Conservation (phyloP, 2,329 filamentous ascomycete genomes). For the Biscogniauxia mediterranea region DNA sequence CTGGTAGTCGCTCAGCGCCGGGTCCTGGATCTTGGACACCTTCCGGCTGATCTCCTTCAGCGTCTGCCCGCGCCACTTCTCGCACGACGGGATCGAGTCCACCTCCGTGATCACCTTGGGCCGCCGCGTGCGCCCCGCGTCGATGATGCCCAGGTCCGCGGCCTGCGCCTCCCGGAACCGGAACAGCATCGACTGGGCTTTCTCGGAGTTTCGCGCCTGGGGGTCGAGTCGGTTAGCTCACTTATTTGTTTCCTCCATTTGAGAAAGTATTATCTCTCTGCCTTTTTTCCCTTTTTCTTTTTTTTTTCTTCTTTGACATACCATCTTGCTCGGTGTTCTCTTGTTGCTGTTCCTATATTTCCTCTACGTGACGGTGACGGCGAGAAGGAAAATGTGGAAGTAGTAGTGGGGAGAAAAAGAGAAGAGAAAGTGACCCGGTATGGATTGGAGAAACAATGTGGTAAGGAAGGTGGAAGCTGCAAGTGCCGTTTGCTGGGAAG, state of each 20-base stretch:
- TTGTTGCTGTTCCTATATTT: not conserved
- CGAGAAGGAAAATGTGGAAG: too few relatives aligned
- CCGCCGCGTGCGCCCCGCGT: slow-evolving; percentile 83
- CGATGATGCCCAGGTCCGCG: slow-evolving; percentile 92
- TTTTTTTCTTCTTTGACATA: slow-evolving; percentile 8
- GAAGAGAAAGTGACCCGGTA: not conserved
- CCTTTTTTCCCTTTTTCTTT: too few relatives aligned
- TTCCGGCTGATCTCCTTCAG: slow-evolving; percentile 97
- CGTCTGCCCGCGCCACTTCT: slow-evolving; percentile 98
- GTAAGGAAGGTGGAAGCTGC: not conserved
- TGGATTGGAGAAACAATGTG: not conserved
- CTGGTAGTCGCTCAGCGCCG: slow-evolving; percentile 90
- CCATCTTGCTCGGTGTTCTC: slow-evolving; percentile 27
- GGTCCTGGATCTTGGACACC: slow-evolving; percentile 92
- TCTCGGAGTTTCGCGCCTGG: slow-evolving; percentile 94
- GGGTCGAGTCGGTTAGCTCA: not conserved
- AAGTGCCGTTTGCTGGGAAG: not conserved
- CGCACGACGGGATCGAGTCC: slow-evolving; percentile 79
- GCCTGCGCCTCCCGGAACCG: slow-evolving; percentile 98
- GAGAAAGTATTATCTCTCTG: too few relatives aligned
- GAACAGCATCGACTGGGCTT: slow-evolving; percentile 99
- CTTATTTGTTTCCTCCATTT: not conserved
- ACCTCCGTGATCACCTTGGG: slow-evolving; percentile 90
- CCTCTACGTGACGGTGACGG: not conserved
- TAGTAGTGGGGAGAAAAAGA: too few relatives aligned